Base-by-base conservation (phyloP, 805 yeast species). In the Lipomyces sp. region DNA sequence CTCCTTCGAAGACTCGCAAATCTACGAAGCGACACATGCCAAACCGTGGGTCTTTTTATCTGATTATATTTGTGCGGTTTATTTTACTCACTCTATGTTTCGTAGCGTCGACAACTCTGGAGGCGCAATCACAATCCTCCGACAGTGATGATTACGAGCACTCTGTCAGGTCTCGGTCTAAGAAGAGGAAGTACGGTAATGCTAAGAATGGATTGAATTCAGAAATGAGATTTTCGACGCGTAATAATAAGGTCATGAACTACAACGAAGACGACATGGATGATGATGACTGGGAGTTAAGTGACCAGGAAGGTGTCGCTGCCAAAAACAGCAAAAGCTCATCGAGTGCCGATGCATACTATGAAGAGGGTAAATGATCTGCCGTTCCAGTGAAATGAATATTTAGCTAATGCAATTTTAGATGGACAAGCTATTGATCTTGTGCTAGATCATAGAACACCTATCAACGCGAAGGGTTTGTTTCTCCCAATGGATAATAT, bases 171-270 rank as follows among this genome's bases (percentile, higher is more conserved):
- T 42, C 51, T n/a, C 53, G 45, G 21, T 46, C 51, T 43, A 54
- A 47, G 43, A 40, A 56, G 23, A 56, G 21, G 63, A 64, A 38
- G 34, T 22, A 26, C 31, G 44, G 35, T 31, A 36, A n/a, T 39
- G 45, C n/a, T 49, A 46, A n/a, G 16, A 36, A 37, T 14, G 7
- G 21, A 2, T 18, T 28, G 11, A 57, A 63, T 31, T 51, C 64
- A 5, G 67, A 64, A 26, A 57, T 65, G 63, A 75, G 97, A 53
- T 87, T 88, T 60, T 84, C 95, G 16, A 77, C 90, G 2, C 77
- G 98, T 65, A 84, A 82, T 61, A 78, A 74, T 58, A 79, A 73
- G 55, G 73, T 75, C n/a, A 81, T 90, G 38, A 88, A 87, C 65
- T 90, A 90, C 64, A 81, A 78, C 35, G 79, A 85, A 24, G 95